A percentile compares a stretch with the other conserved stretches of the same genome.
phyloP scores from a whole-genome alignment of 2,329 filamentous ascomycete species.

The Aspergillus terreus region DNA sequence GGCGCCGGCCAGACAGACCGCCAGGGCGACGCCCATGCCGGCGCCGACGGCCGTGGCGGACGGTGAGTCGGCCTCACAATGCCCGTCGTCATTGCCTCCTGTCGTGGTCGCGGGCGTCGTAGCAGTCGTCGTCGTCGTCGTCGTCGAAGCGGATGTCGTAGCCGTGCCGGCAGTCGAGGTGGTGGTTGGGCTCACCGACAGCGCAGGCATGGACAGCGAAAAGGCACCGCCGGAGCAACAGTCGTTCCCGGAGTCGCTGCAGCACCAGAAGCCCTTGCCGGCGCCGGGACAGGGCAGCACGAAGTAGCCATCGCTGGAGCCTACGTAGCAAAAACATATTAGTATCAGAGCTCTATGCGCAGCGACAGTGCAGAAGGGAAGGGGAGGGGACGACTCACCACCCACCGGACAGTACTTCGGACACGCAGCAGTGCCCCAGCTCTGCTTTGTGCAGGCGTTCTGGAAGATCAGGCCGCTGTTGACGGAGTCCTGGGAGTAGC shows the following conservation, averaged over 20 bases:
- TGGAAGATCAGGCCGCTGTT: background rate
- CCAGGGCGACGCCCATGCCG: background rate
- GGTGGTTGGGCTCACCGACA: background rate
- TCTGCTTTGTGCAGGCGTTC: constrained; percentile 1
- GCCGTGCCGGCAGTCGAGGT: background rate
- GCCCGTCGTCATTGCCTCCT: too few relatives aligned
- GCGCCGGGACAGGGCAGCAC: background rate
- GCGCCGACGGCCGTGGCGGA: background rate
- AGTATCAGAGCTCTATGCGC: background rate
- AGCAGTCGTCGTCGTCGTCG: background rate
- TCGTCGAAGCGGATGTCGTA: background rate
- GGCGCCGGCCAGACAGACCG: background rate
- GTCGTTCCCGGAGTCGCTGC: background rate
- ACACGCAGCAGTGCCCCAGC: background rate
- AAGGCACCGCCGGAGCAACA: background rate
- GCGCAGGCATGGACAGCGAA: background rate
- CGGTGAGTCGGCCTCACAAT: background rate
- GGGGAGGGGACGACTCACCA: background rate
- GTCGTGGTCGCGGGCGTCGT: background rate
- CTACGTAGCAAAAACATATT: background rate
- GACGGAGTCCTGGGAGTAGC: background rate
- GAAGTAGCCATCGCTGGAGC: background rate
- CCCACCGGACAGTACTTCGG: background rate
- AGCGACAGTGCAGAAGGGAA: background rate
- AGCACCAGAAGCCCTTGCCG: background rate